Evolutionary conservation across 176 grass and related monocot species (phyloP).

Genomic region (Carex myosuroides): DNA sequence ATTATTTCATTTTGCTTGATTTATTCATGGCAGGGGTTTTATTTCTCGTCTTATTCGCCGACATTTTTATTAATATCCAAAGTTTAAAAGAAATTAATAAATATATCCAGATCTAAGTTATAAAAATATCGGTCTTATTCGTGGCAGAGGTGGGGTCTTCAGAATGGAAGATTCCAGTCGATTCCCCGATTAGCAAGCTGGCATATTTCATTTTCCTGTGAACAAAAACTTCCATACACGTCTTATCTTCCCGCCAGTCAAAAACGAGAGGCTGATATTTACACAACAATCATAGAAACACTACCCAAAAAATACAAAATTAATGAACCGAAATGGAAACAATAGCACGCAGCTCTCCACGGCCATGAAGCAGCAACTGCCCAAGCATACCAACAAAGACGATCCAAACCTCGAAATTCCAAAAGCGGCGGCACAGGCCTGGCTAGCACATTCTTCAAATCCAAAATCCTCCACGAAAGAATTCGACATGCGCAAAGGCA

Average conservation of each 20-base stretch:
- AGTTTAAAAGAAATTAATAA: too few relatives aligned
- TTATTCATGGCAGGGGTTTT: too few relatives aligned
- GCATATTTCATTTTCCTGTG: background rate
- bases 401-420: constrained; percentile 46
- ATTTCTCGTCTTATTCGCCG: too few relatives aligned
- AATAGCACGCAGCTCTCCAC: background rate
- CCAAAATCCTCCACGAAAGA: constrained; percentile 8
- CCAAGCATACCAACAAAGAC: background rate
- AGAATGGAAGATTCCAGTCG: background rate
- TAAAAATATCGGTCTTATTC: too few relatives aligned
- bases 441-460: constrained; percentile 63
- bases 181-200: background rate
- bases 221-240: background rate
- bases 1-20: too few relatives aligned
- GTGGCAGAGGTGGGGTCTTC: too few relatives aligned
- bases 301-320: background rate
- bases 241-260: background rate
- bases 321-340: background rate
- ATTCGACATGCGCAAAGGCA: background rate
- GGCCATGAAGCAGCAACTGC: constrained; percentile 32
- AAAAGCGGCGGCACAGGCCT: constrained; percentile 84
- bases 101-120: too few relatives aligned
- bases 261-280: constrained; percentile 5
- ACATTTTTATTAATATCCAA: too few relatives aligned
- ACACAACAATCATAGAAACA: background rate